These are phyloP conservation scores for Podila minutissima DNA, from an alignment of 192 early-diverging fungal species.

Conservation along the genomic window DNA sequence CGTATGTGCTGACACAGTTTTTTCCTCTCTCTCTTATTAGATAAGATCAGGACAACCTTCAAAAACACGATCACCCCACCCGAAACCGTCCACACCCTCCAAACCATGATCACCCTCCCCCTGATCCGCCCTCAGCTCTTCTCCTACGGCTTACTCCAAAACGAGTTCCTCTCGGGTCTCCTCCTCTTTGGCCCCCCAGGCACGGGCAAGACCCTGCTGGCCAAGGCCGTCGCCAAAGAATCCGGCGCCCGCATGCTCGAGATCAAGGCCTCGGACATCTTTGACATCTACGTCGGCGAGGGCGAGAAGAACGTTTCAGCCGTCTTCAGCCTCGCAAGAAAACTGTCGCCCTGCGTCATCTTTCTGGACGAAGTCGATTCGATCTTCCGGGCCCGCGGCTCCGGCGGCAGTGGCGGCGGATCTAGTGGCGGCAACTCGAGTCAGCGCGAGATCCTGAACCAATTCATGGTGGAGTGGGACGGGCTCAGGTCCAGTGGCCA, in stretches of 20 bases:
- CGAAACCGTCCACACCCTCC: slow-evolving; percentile 85
- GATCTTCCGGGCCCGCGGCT: slow-evolving; percentile 78
- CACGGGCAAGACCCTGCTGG: slow-evolving; percentile 88
- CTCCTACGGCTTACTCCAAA: slow-evolving; percentile 72
- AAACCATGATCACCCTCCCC: slow-evolving; percentile 85
- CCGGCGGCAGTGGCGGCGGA: slow-evolving; percentile 52
- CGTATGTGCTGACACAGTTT: background rate
- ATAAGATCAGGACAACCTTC: slow-evolving; percentile 68
- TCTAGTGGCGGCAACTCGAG: slow-evolving; percentile 57
- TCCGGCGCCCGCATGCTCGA: slow-evolving; percentile 82
- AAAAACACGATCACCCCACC: slow-evolving; percentile 78
- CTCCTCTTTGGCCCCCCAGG: slow-evolving; percentile 90
- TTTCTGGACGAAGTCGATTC: slow-evolving; percentile 98
- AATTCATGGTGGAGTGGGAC: slow-evolving; percentile 99
- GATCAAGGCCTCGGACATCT: slow-evolving; percentile 80
- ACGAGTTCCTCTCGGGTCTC: slow-evolving; percentile 77
- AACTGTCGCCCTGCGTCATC: slow-evolving; percentile 94
- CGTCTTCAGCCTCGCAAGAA: slow-evolving; percentile 91
- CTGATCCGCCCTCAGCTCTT: slow-evolving; percentile 82
- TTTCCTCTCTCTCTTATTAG: slow-evolving; percentile 21
- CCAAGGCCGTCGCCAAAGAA: slow-evolving; percentile 87
- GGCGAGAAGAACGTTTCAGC: slow-evolving; percentile 97
- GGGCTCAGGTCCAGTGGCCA: slow-evolving; percentile 71
- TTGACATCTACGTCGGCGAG: slow-evolving; percentile 94
- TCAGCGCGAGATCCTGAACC: slow-evolving; percentile 87